Conservation (phyloP, 2,329 filamentous ascomycete species). For the Tolypocladium nubicola region DNA sequence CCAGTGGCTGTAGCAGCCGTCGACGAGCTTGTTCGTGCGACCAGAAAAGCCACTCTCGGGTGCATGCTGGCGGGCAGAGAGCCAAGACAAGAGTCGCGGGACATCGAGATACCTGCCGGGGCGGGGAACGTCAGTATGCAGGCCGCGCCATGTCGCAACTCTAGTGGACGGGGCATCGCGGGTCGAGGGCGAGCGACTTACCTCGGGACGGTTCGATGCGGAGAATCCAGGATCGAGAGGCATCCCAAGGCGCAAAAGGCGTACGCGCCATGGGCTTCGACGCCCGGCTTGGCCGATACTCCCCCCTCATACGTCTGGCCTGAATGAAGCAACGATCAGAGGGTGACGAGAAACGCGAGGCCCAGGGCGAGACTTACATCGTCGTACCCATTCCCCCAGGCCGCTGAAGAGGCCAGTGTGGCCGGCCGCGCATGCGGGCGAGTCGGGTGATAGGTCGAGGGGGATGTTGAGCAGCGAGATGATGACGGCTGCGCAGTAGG, state of each 20-base stretch:
- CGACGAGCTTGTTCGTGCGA: conserved; percentile 93
- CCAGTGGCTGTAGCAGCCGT: conserved; percentile 98
- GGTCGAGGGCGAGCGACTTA: conserved; percentile 30
- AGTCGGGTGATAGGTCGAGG: conserved; percentile 62
- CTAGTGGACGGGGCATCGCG: conserved; percentile 18
- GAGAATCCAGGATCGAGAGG: conserved; percentile 74
- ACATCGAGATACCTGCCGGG: conserved; percentile 61
- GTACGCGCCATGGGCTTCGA: conserved; percentile 93
- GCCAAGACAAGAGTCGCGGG: conserved; percentile 69
- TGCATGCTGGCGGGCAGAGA: conserved; percentile 78
- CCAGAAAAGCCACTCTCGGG: conserved; percentile 91
- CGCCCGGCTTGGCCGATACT: conserved; percentile 72
- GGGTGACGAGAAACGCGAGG: conserved; percentile 1
- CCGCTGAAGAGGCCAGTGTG: conserved; percentile 56
- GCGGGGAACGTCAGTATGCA: conserved; percentile 21
- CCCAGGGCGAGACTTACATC: conserved; percentile 48
- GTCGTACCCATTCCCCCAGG: conserved; percentile 68
- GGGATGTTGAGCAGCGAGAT: conserved; percentile 78
- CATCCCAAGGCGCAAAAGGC: conserved; percentile 90
- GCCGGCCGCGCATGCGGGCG: conserved; percentile 54
- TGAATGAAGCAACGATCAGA: conserved; percentile 21
- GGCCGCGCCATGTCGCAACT: conserved; percentile 13
- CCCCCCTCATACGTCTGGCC: conserved; percentile 94
- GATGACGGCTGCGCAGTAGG: conserved; percentile 82
- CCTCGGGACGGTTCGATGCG: conserved; percentile 62